Base-by-base conservation (phyloP, 2,329 filamentous ascomycete genomes). In the Penicillium expansum region DNA sequence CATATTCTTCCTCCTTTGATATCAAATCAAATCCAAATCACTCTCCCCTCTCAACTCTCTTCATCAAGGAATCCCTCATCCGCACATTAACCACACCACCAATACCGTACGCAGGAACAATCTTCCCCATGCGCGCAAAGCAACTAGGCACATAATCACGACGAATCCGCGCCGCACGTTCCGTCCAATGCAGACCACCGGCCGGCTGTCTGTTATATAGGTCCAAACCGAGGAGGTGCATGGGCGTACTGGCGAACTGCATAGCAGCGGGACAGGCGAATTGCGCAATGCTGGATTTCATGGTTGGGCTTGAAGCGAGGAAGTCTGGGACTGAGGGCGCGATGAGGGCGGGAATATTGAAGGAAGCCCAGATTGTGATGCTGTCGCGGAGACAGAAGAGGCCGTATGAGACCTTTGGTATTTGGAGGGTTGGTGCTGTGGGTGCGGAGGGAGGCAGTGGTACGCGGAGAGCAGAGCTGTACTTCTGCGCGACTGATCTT, bases 311-410 rank as follows among this genome's bases (percentile, higher is more conserved):
- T 13, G 72, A 63, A 6, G 74, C 75, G 59, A 88, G 69, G 29
- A 80, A 78, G 18, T 81, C 75, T 14, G 82, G 83, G 20, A 96
- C 77, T 6, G 78, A 74, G 0, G 91, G 91, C 0, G 90, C 90
- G 10, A 97, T 80, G 2, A 94, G 69, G 0, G 90, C 84, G 0
- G 93, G 93, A 2, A 96, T 78, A 71, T 97, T 97, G 82, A 97
- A 97, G 13, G 86, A 90, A 5, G 91, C 91, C 73, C 95, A 96
- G 67, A 96, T 92, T 50, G 92, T 96, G 60, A 96, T 77, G 75
- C 88, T 91, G 77, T 97, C 92, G 66, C 92, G 86, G 54, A 88
- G 70, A 3, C 90, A 86, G 79, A 96, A 97, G 56, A 96, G 84
- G 0, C 82, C 78, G 75, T 92, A 94, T 9, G 87, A 90, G 1